These are phyloP conservation scores for Lipomyces spencermartinsiae DNA, from an alignment of 805 yeast genomes.

Conservation along the genomic window DNA sequence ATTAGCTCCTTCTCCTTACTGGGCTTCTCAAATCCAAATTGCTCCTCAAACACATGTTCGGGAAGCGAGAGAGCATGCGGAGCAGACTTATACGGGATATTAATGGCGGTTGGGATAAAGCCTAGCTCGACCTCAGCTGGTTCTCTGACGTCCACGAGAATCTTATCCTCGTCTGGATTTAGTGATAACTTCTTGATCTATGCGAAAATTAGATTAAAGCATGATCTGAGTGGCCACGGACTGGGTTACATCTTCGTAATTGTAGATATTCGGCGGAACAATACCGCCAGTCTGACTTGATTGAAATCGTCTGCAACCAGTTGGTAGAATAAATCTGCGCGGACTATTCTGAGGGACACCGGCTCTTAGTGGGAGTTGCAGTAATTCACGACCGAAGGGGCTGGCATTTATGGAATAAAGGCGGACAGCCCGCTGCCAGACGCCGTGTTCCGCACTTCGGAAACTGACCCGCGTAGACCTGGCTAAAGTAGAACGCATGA, in stretches of 20 bases:
- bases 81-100: slow-evolving; percentile 85
- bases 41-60: slow-evolving; percentile 77
- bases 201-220: not conserved
- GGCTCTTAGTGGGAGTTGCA: not conserved
- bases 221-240: not conserved
- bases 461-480: not conserved
- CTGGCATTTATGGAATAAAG: not conserved
- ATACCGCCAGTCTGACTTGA: not conserved
- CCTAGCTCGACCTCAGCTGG: slow-evolving; percentile 79
- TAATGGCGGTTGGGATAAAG: slow-evolving; percentile 81
- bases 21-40: slow-evolving; percentile 86
- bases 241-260: slow-evolving; percentile 30
- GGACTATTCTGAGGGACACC: not conserved
- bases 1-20: slow-evolving; percentile 69
- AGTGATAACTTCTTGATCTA: slow-evolving; percentile 31
- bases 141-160: slow-evolving; percentile 90
- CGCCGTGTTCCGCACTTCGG: not conserved
- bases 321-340: not conserved
- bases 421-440: not conserved
- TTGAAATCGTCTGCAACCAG: not conserved
- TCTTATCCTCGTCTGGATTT: slow-evolving; percentile 23
- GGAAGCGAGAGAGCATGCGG: slow-evolving; percentile 90
- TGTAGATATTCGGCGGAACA: slow-evolving; percentile 13
- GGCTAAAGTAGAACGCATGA: not conserved
- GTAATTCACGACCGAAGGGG: not conserved